phyloP scores from a whole-genome alignment of 192 early-diverging fungal species.

The Coemansia umbellata region DNA sequence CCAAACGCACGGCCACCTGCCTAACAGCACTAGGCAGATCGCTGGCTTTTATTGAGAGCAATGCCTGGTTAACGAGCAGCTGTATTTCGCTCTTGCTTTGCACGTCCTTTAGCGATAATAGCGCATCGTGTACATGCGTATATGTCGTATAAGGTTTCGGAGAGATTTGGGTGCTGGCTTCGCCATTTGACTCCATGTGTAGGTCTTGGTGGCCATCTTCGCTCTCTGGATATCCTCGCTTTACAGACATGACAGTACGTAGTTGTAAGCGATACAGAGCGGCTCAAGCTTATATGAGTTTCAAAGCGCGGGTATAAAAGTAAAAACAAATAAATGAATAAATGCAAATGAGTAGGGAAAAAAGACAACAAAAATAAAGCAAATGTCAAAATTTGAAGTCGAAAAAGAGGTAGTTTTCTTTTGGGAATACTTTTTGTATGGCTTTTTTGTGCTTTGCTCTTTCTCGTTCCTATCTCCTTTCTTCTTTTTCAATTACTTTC shows the following conservation, averaged over 20 bases:
- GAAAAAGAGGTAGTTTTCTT: neutral
- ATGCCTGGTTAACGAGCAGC: conserved; percentile 9
- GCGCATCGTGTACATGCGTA: conserved; percentile 21
- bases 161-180: neutral
- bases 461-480: too few relatives aligned
- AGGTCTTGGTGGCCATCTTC: neutral
- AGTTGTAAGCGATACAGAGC: neutral
- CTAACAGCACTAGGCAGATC: conserved; percentile 15
- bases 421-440: too few relatives aligned
- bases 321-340: too few relatives aligned
- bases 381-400: neutral
- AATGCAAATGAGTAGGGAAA: too few relatives aligned
- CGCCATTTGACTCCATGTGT: too few relatives aligned
- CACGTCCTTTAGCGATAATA: conserved; percentile 11
- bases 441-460: too few relatives aligned
- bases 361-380: neutral
- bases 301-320: too few relatives aligned
- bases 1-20: conserved; percentile 33
- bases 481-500: too few relatives aligned
- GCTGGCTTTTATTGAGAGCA: neutral
- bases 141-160: conserved; percentile 28
- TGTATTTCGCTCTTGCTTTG: conserved; percentile 6
- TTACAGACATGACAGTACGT: conserved; percentile 2
- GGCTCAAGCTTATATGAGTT: neutral
- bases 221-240: conserved; percentile 14